A percentile compares a stretch with the other conserved stretches of the same genome.
Conservation (phyloP, 768 basidiomycete species). For the Lentinus brumalis region DNA sequence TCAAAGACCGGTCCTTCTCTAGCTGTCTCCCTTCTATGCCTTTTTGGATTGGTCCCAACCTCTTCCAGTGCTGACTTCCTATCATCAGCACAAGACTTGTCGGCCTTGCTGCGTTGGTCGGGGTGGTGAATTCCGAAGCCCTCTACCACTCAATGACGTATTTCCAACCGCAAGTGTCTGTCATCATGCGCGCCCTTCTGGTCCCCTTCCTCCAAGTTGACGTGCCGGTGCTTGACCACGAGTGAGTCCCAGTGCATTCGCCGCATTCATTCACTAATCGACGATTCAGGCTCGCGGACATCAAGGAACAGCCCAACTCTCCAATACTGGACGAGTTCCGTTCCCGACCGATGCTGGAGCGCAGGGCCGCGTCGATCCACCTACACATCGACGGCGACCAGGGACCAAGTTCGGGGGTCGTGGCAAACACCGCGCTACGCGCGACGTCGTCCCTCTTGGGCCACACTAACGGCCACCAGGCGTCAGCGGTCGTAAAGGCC, state of each 20-base stretch:
- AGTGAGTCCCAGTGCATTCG: slow-evolving; percentile 48
- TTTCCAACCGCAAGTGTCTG: slow-evolving; percentile 70
- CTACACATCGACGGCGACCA: slow-evolving; percentile 86
- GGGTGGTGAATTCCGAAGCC: slow-evolving; percentile 82
- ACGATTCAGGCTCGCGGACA: slow-evolving; percentile 50
- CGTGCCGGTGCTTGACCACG: slow-evolving; percentile 59
- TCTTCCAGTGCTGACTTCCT: too few species aligned
- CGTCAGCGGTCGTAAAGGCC: slow-evolving; percentile 71
- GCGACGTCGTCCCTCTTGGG: slow-evolving; percentile 71
- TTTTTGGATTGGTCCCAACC: too few species aligned
- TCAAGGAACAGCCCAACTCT: slow-evolving; percentile 73
- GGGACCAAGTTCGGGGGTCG: slow-evolving; percentile 74
- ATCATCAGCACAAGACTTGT: slow-evolving; percentile 83
- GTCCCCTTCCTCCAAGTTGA: slow-evolving; percentile 66
- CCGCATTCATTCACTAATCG: background rate
- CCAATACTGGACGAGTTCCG: slow-evolving; percentile 86
- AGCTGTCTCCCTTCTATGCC: too few species aligned
- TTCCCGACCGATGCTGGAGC: slow-evolving; percentile 72
- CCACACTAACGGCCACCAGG: slow-evolving; percentile 77
- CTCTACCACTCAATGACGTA: slow-evolving; percentile 72
- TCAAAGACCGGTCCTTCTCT: too few species aligned
- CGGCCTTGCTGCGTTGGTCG: slow-evolving; percentile 80
- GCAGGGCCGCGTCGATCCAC: slow-evolving; percentile 89
- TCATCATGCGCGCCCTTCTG: slow-evolving; percentile 73
- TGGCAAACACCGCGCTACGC: slow-evolving; percentile 72